A percentile compares a stretch with the other conserved stretches of the same genome.
Conservation (phyloP, 2,329 filamentous ascomycete species). For the Stylonectria norvegica region DNA sequence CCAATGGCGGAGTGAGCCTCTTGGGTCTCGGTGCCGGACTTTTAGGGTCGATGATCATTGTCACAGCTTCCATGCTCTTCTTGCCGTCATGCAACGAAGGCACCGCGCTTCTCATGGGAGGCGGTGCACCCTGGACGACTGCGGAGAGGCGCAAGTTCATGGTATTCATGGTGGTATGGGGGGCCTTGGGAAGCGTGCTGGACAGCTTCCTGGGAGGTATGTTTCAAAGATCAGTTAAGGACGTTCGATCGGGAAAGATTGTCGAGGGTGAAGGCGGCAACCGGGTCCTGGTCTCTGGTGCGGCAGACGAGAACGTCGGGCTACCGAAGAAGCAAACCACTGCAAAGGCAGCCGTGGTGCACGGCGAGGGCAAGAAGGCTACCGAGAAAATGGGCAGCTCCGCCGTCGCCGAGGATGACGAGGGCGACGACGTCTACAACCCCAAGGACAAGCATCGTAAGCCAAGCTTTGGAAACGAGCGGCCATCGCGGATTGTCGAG, state of each 20-base stretch:
- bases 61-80: constrained; percentile 61
- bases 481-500: constrained; percentile 61
- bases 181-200: constrained; percentile 73
- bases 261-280: constrained; percentile 79
- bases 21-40: constrained; percentile 71
- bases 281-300: constrained; percentile 48
- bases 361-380: constrained; percentile 43
- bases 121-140: constrained; percentile 48
- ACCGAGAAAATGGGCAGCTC: constrained; percentile 36
- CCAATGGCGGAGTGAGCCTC: constrained; percentile 86
- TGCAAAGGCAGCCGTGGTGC: constrained; percentile 40
- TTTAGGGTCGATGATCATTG: constrained; percentile 69
- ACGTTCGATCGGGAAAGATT: constrained; percentile 79
- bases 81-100: constrained; percentile 62
- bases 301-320: constrained; percentile 23
- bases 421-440: constrained; percentile 45
- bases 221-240: constrained; percentile 81
- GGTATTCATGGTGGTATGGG: constrained; percentile 65
- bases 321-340: constrained; percentile 34
- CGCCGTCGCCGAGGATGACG: constrained; percentile 35
- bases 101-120: constrained; percentile 37
- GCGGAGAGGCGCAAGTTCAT: constrained; percentile 46
- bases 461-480: constrained; percentile 52
- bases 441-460: constrained; percentile 47
- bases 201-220: constrained; percentile 85